phyloP scores from a whole-genome alignment of 257 asterid genomes.

The Nicotiana otophora region DNA sequence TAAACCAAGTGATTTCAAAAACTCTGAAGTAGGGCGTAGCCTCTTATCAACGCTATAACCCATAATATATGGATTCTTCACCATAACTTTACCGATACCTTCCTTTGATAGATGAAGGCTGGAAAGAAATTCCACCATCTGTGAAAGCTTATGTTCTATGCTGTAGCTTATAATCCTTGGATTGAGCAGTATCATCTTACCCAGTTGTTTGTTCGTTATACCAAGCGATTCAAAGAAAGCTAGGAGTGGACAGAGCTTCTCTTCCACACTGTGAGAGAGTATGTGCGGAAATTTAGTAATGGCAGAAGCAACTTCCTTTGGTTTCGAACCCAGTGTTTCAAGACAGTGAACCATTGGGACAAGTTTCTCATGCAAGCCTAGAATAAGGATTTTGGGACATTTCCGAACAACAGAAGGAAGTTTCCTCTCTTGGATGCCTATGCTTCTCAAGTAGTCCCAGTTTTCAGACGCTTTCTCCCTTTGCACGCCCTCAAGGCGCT shows the following conservation, averaged over 20 bases:
- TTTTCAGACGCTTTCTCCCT: conserved; percentile 77
- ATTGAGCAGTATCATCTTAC: conserved; percentile 74
- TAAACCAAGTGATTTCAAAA: conserved; percentile 68
- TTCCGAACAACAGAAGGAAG: conserved; percentile 66
- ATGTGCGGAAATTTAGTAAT: conserved; percentile 77
- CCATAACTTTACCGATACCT: conserved; percentile 71
- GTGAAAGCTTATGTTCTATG: conserved; percentile 78
- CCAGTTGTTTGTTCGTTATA: conserved; percentile 72
- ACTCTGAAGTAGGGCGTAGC: conserved; percentile 66
- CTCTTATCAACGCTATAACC: conserved; percentile 84
- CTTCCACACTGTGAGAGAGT: conserved; percentile 80
- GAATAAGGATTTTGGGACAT: conserved; percentile 86
- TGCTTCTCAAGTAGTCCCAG: conserved; percentile 85
- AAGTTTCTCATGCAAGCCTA: conserved; percentile 66
- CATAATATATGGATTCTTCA: conserved; percentile 73
- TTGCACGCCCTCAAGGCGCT: conserved; percentile 66
- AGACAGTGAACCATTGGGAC: conserved; percentile 86
- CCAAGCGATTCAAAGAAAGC: conserved; percentile 92
- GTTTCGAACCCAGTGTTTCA: conserved; percentile 62
- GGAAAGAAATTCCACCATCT: conserved; percentile 69
- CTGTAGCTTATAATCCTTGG: conserved; percentile 92
- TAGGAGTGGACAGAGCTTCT: conserved; percentile 92
- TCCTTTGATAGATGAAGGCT: conserved; percentile 58
- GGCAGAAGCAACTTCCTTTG: conserved; percentile 77
- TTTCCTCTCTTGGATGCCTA: conserved; percentile 85